phyloP scores from a whole-genome alignment of 1,284 basidiomycete genomes.

The Moesziomyces aphidis region DNA sequence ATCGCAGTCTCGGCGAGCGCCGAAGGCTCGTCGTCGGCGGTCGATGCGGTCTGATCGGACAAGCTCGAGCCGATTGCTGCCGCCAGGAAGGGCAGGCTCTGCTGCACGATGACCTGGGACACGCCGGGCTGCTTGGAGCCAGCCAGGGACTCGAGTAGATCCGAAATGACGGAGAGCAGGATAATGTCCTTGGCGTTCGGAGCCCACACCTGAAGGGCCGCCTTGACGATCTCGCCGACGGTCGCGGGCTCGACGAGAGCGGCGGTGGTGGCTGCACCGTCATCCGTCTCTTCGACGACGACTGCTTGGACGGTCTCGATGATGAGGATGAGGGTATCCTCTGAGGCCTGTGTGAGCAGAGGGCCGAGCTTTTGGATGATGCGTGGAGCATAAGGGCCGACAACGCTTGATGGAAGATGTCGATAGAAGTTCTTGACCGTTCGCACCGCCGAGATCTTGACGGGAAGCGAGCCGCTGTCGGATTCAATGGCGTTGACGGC shows the following conservation, averaged over 20 bases:
- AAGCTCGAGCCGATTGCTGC: slow-evolving; percentile 73
- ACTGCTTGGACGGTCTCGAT: slow-evolving; percentile 85
- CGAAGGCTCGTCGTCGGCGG: slow-evolving; percentile 24
- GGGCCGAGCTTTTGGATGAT: slow-evolving; percentile 87
- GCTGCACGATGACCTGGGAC: slow-evolving; percentile 78
- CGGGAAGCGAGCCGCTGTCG: slow-evolving; percentile 77
- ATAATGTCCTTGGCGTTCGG: slow-evolving; percentile 84
- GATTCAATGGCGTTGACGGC: slow-evolving; percentile 87
- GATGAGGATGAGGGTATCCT: slow-evolving; percentile 90
- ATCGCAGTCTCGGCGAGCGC: slow-evolving; percentile 72
- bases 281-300: slow-evolving; percentile 76
- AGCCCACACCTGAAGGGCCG: slow-evolving; percentile 76
- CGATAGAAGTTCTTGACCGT: slow-evolving; percentile 70
- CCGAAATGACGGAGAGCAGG: slow-evolving; percentile 84
- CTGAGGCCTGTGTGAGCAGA: slow-evolving; percentile 81
- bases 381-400: slow-evolving; percentile 76
- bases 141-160: slow-evolving; percentile 78
- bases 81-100: slow-evolving; percentile 79
- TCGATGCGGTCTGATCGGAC: slow-evolving; percentile 16
- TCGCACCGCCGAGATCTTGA: slow-evolving; percentile 88
- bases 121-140: slow-evolving; percentile 71
- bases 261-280: slow-evolving; percentile 20
- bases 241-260: slow-evolving; percentile 37
- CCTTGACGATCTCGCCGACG: slow-evolving; percentile 68
- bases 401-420: slow-evolving; percentile 71